These are phyloP conservation scores for Apiospora hydei DNA, from an alignment of 2,329 filamentous ascomycete species.

Conservation along the genomic window DNA sequence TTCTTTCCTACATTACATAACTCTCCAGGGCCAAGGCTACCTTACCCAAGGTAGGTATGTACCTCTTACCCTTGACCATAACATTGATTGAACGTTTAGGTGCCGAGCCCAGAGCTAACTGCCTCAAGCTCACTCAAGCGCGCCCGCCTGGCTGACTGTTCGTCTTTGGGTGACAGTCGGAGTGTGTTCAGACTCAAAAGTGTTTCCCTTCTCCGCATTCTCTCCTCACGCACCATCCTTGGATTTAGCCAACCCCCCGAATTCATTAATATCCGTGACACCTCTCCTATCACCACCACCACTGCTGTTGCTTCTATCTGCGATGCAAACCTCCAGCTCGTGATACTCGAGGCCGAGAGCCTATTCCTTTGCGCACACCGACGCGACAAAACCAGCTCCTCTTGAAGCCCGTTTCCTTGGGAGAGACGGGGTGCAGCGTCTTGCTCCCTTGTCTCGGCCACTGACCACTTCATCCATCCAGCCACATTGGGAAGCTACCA, in stretches of 20 bases:
- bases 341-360: background rate
- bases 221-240: conserved; percentile 16
- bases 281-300: background rate
- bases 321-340: background rate
- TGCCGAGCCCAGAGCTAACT: conserved; percentile 9
- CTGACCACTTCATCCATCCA: background rate
- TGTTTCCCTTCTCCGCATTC: conserved; percentile 14
- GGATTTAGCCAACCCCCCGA: conserved; percentile 19
- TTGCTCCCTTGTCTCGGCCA: background rate
- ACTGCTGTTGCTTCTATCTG: background rate
- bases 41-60: background rate
- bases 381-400: background rate
- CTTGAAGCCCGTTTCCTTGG: background rate
- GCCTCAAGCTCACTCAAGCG: conserved; percentile 10
- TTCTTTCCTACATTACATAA: background rate
- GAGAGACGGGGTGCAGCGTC: background rate
- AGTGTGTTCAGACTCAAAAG: conserved; percentile 1
- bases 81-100: background rate
- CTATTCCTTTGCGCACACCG: background rate
- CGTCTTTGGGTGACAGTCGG: background rate
- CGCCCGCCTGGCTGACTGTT: background rate
- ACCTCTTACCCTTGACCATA: background rate
- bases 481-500: background rate
- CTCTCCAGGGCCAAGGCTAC: background rate
- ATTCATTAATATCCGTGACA: background rate